Base-by-base conservation (phyloP, 2,329 filamentous ascomycete genomes). In the Fusarium tjaetaba region DNA sequence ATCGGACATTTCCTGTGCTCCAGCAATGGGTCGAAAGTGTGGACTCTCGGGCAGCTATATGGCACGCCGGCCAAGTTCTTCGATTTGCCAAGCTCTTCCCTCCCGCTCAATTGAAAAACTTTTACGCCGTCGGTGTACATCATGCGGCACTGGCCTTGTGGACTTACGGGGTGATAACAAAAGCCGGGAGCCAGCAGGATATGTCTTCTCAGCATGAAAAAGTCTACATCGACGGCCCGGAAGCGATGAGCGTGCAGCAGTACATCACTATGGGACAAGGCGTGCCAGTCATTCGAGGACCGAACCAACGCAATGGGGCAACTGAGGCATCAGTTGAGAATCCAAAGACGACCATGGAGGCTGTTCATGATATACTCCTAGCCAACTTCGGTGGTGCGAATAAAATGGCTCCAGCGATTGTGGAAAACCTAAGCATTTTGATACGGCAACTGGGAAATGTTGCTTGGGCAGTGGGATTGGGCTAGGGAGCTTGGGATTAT, bases 141-240 rank as follows among this genome's bases (percentile, higher is more conserved):
- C 92, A 94, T 77, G 91, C 90, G 8, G 86, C 88, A 18, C 83
- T 94, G 9, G 88, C 89, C 1, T 83, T 94, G 45, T 94, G 93
- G 93, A 88, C 88, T 0, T 93, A 92, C 73, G 90, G 91, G 2
- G 88, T 93, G 1, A 84, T 91, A 11, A 85, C 82, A 26, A 81
- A 83, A 70, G 85, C 87, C 20, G 79, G 76, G 55, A 74, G 77
- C 14, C 77, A 77, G 79, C 72, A 82, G 73, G 78, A 78, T 70
- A 57, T 78, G 18, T 63, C 77, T 7, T 63, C 78, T 28, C 82
- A 83, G n/a, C 81, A 81, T 61, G 80, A 85, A 34, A 75, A 80
- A 6, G 82, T 91, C 1, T 86, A 88, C 72, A 82, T 93, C 0
- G 91, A 93, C 60, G 87, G 85, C 4, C 80, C 85, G 4, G 87